phyloP scores from a whole-genome alignment of 2,329 filamentous ascomycete genomes.

The Neonectria neomacrospora region DNA sequence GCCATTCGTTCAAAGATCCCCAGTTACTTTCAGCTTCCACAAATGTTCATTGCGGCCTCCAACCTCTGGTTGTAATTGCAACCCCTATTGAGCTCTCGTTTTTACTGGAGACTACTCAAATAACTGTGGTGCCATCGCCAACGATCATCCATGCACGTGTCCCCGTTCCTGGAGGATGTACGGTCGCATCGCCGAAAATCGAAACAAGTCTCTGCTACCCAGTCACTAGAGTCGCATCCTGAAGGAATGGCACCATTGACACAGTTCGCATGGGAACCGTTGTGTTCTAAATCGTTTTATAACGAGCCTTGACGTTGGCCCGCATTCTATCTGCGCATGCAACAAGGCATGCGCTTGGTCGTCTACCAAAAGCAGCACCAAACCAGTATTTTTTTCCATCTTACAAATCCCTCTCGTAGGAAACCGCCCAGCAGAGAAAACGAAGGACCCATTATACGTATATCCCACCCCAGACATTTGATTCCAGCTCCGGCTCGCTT shows the following conservation, averaged over 20 bases:
- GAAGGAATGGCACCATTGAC: background rate
- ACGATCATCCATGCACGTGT: background rate
- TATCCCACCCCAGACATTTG: constrained; percentile 17
- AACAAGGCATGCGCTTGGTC: background rate
- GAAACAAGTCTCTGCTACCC: constrained; percentile 9
- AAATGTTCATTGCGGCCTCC: background rate
- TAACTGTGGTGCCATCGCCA: background rate
- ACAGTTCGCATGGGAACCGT: background rate
- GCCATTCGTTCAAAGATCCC: background rate
- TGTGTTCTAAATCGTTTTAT: background rate
- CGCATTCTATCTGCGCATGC: constrained; percentile 15
- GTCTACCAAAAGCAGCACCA: constrained; percentile 9
- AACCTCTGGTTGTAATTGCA: background rate
- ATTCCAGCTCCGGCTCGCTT: constrained; percentile 24
- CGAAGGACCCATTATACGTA: constrained; percentile 20
- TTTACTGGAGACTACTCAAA: background rate
- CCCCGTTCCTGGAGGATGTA: background rate
- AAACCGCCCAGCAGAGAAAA: constrained; percentile 9
- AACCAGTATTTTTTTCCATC: constrained; percentile 8
- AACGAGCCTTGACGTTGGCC: constrained; percentile 1
- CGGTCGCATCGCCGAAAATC: constrained; percentile 17
- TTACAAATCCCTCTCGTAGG: constrained; percentile 15
- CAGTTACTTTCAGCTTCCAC: background rate
- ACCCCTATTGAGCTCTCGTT: background rate
- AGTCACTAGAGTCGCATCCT: background rate